Conservation (phyloP, 164 flowering plant genomes). For the Nelumbo lutea region DNA sequence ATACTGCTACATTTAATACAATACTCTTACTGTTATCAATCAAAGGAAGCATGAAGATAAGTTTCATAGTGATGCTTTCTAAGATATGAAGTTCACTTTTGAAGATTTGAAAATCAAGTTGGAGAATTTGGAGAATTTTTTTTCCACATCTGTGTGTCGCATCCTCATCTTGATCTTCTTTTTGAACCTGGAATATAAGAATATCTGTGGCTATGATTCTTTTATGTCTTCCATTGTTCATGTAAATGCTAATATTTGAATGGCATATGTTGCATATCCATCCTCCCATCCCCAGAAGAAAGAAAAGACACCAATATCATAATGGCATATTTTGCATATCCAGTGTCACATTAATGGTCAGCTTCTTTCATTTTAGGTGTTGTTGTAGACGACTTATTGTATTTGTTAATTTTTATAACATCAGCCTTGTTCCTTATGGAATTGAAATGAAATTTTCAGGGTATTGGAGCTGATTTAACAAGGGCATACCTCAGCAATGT, state of each 20-base stretch:
- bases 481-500: conserved; percentile 93
- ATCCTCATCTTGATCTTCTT: neutral
- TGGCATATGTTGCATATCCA: too few relatives aligned
- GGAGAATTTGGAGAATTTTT: neutral
- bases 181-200: neutral
- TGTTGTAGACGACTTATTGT: neutral
- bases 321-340: conserved; percentile 1
- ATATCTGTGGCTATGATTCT: too few relatives aligned
- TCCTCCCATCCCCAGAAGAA: too few relatives aligned
- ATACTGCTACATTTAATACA: too few relatives aligned
- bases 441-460: conserved; percentile 34
- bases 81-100: neutral
- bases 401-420: neutral
- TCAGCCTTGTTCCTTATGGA: neutral
- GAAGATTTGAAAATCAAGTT: neutral
- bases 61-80: neutral
- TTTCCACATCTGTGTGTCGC: neutral
- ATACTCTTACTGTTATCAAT: too few relatives aligned
- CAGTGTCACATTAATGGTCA: neutral
- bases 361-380: neutral
- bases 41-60: too few relatives aligned
- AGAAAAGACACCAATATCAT: too few relatives aligned
- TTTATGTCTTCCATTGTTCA: too few relatives aligned
- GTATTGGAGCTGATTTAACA: conserved; percentile 69
- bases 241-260: too few relatives aligned